phyloP scores from a whole-genome alignment of 257 asterid species.

The Solanum neorickii region DNA sequence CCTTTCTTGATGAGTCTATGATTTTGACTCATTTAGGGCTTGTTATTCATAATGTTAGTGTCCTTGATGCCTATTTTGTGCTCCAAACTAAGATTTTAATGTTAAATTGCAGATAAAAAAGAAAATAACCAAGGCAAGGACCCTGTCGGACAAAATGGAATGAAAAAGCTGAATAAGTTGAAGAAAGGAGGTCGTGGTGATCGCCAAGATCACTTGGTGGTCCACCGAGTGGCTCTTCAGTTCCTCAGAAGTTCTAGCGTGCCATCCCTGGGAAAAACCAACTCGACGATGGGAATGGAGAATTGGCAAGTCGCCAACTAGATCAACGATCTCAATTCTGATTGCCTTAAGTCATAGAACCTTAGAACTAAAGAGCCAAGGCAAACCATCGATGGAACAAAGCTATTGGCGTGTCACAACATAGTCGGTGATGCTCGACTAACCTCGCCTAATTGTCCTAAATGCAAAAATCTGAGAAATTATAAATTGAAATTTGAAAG shows the following conservation, averaged over 20 bases:
- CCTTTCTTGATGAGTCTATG: neutral
- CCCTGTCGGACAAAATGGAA: neutral
- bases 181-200: too few relatives aligned
- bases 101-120: too few relatives aligned
- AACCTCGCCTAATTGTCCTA: neutral
- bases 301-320: too few relatives aligned
- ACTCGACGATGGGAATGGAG: neutral
- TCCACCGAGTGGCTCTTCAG: too few relatives aligned
- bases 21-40: neutral
- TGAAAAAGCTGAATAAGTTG: too few relatives aligned
- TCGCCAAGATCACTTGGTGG: too few relatives aligned
- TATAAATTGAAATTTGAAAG: neutral
- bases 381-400: neutral
- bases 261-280: neutral
- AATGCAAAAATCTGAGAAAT: too few relatives aligned
- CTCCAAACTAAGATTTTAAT: too few relatives aligned
- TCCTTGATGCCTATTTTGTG: neutral
- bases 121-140: neutral
- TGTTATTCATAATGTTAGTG: too few relatives aligned
- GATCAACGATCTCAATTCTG: neutral
- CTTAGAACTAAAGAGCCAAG: neutral
- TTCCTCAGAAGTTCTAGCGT: too few relatives aligned
- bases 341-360: neutral
- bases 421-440: neutral
- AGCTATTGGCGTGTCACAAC: neutral